Percentiles rank a stretch among this genome's conserved stretches.
Evolutionary conservation across 2,329 filamentous ascomycete species (phyloP).

Genomic region (Monosporascus sp.): DNA sequence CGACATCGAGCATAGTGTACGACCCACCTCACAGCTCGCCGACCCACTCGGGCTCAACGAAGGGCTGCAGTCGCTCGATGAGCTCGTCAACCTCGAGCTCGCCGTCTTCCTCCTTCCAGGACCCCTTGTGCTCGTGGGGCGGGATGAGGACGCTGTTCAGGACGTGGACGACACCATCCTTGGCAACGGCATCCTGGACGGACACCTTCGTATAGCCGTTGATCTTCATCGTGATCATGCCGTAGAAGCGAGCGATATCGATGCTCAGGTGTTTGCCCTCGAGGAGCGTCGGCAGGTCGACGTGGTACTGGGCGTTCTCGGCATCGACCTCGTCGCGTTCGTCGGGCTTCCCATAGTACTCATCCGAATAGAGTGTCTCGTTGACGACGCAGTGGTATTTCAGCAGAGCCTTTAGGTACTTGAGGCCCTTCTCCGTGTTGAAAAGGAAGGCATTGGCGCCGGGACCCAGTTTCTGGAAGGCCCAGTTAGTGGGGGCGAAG

Average conservation of each 20-base stretch:
- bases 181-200: conserved; percentile 65
- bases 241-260: conserved; percentile 64
- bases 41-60: conserved; percentile 28
- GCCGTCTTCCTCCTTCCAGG: conserved; percentile 33
- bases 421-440: conserved; percentile 62
- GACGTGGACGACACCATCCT: conserved; percentile 80
- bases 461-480: conserved; percentile 71
- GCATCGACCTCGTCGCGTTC: conserved; percentile 24
- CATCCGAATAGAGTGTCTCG: conserved; percentile 64
- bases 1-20: neutral
- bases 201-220: conserved; percentile 67
- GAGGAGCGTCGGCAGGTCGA: conserved; percentile 70
- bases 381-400: conserved; percentile 29
- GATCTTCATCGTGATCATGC: conserved; percentile 65
- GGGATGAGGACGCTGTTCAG: conserved; percentile 70
- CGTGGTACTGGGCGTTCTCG: conserved; percentile 49
- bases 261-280: conserved; percentile 61
- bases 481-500: conserved; percentile 75
- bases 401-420: conserved; percentile 68
- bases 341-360: conserved; percentile 54
- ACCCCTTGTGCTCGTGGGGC: conserved; percentile 48
- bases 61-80: conserved; percentile 25
- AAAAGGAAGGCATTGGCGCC: conserved; percentile 81
- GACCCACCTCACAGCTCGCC: conserved; percentile 14
- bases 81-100: conserved; percentile 37